Conservation (phyloP, 768 basidiomycete genomes). For the Podaxis rugospora region DNA sequence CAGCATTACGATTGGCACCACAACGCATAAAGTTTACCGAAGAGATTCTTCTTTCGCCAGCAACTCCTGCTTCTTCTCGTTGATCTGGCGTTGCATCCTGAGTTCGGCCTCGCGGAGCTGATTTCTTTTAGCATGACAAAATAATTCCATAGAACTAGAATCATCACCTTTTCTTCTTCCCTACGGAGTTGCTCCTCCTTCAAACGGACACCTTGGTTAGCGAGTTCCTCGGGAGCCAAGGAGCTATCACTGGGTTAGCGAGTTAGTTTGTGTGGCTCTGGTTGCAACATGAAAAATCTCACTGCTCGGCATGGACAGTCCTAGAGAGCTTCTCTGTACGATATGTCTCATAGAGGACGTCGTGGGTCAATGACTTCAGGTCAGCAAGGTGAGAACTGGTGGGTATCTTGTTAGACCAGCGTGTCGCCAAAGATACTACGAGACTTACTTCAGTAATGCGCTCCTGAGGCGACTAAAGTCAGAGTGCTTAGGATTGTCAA, state of each 20-base stretch:
- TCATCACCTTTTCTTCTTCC: constrained; percentile 87
- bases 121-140: constrained; percentile 11
- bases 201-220: constrained; percentile 93
- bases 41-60: constrained; percentile 95
- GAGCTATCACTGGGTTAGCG: constrained; percentile 63
- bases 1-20: constrained; percentile 4
- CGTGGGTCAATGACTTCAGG: constrained; percentile 90
- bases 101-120: constrained; percentile 96
- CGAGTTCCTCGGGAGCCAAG: constrained; percentile 93
- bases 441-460: constrained; percentile 78
- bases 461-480: constrained; percentile 93
- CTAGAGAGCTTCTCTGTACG: constrained; percentile 96
- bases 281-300: constrained; percentile 21
- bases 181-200: constrained; percentile 98
- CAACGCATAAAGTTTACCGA: constrained; percentile 41
- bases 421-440: background rate
- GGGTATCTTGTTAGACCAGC: constrained; percentile 9
- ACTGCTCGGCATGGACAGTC: constrained; percentile 80
- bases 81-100: constrained; percentile 96
- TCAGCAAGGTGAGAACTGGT: constrained; percentile 89
- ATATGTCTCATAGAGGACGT: constrained; percentile 93
- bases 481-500: constrained; percentile 99
- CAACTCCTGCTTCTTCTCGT: constrained; percentile 94
- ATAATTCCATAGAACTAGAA: background rate
- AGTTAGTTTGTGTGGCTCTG: constrained; percentile 18